Conservation (phyloP, 129 eudicot species). For the Lactuca sativa region DNA sequence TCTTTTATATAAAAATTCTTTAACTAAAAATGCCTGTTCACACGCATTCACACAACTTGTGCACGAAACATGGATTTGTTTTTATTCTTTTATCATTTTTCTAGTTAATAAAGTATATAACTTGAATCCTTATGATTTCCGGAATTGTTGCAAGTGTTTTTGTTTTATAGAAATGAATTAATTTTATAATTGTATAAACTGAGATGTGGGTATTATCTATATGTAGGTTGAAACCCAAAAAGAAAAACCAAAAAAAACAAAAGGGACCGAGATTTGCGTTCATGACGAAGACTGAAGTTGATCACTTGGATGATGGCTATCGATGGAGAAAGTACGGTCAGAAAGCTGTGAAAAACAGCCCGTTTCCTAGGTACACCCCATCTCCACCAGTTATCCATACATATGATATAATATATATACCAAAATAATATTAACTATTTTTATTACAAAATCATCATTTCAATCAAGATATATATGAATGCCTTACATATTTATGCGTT, state of each 20-base stretch:
- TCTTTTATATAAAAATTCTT: background rate
- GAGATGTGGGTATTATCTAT: slow-evolving; percentile 17
- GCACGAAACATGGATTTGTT: background rate
- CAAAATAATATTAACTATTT: too few relatives aligned
- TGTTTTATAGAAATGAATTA: background rate
- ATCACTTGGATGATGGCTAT: slow-evolving; percentile 91
- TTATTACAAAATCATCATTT: too few relatives aligned
- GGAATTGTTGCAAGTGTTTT: background rate
- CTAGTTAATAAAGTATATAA: slow-evolving; percentile 26
- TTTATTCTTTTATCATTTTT: slow-evolving; percentile 14
- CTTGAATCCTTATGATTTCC: background rate
- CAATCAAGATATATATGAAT: too few relatives aligned
- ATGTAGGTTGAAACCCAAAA: slow-evolving; percentile 58
- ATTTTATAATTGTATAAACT: slow-evolving; percentile 5
- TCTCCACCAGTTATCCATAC: too few relatives aligned
- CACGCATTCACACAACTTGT: slow-evolving; percentile 9
- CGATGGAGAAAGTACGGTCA: slow-evolving; percentile 99
- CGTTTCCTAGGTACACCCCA: slow-evolving; percentile 73
- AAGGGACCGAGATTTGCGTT: slow-evolving; percentile 89
- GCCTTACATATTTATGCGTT: background rate
- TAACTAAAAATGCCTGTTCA: slow-evolving; percentile 11
- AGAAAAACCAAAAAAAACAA: slow-evolving; percentile 63
- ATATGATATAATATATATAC: too few relatives aligned
- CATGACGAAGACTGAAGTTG: slow-evolving; percentile 93
- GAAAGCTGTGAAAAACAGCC: slow-evolving; percentile 95